Percentiles rank a stretch among this genome's conserved stretches.
Evolutionary conservation across 331 rosid species (phyloP).

Genomic region (Spiraea crenata): DNA sequence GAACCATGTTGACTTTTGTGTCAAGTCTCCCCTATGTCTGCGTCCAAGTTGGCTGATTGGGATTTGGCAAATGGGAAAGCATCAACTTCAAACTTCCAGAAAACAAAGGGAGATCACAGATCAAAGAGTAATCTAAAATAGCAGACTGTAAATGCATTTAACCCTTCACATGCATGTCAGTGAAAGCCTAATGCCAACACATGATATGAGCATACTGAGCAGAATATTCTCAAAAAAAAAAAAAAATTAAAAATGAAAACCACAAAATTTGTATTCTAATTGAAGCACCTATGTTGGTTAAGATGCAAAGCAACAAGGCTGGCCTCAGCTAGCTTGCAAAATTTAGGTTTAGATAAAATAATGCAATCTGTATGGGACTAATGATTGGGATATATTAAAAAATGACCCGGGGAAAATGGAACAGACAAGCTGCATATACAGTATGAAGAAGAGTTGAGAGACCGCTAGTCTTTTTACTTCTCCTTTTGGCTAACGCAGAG

Average conservation of each 20-base stretch:
- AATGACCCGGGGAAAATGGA: neutral
- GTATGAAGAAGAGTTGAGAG: constrained; percentile 8
- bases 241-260: neutral
- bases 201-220: neutral
- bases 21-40: neutral
- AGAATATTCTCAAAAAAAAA: neutral
- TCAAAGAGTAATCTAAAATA: neutral
- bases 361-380: neutral
- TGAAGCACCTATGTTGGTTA: neutral
- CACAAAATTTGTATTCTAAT: neutral
- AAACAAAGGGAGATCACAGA: neutral
- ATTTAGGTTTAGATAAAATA: neutral
- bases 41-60: neutral
- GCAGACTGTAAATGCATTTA: neutral
- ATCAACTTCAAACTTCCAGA: neutral
- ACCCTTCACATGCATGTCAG: constrained; percentile 23
- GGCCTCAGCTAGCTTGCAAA: neutral
- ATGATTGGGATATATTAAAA: neutral
- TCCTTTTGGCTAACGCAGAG: neutral
- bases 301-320: constrained; percentile 7
- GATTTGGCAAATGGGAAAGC: neutral
- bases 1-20: neutral
- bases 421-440: neutral
- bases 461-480: constrained; percentile 5
- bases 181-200: constrained; percentile 11